Base-by-base conservation (phyloP, 306 rosid species). In the Echinosophora koreensis region DNA sequence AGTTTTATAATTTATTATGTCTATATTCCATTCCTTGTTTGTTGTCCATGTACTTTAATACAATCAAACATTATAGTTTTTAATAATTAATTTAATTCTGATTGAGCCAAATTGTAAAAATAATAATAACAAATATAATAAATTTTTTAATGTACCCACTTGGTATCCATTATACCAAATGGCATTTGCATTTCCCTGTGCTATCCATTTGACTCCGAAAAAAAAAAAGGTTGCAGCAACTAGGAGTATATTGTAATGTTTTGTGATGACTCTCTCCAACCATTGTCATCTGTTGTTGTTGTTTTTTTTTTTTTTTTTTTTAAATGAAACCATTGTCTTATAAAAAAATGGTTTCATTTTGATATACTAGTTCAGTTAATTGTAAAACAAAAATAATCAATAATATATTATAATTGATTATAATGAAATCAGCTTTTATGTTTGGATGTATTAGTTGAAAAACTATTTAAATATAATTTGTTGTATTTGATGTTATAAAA, bases 81-180 rank as follows among this genome's bases (percentile, higher is more conserved):
- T 2, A 44, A 61, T 39, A 39, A 8, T 52, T 8, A 28, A 54
- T 3, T 2, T 13, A 72, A 39, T 62, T 64, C 59, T 17, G 68
- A 50, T 2, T 6, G 5, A 37, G 22, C 32, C 8, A 3, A 69
- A n/a, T n/a, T n/a, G n/a, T n/a, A n/a, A n/a, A n/a, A n/a, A n/a
- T n/a, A n/a, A n/a, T n/a, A n/a, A n/a, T n/a, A n/a, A n/a, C n/a
- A n/a, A n/a, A n/a, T n/a, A n/a, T 34, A 22, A 22, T 22, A 9
- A 17, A 46, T 39, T 42, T 27, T 51, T 73, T 37, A 54, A 32
- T 38, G 76, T 66, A 8, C 50, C 85, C 74, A 81, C 74, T 79
- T 60, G 74, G 51, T 46, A 68, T 60, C 60, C 69, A 50, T 62
- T 65, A 74, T 65, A 74, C 77, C 71, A 69, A 54, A 68, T 47